phyloP scores from a whole-genome alignment of 306 rosid genomes.

The Fagus sylvatica region DNA sequence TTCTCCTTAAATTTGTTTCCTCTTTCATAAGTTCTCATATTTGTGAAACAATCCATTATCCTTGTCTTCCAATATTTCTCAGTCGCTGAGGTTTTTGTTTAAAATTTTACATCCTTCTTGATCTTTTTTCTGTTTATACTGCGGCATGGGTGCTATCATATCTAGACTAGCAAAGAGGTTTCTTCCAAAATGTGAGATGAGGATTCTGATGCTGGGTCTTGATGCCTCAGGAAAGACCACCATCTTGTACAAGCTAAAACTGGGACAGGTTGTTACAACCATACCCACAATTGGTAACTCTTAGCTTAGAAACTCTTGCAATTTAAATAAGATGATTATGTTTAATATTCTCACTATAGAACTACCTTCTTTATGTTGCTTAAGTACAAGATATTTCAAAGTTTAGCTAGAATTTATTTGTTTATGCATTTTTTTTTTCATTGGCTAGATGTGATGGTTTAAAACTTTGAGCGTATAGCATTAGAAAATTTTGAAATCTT shows the following conservation, averaged over 20 bases:
- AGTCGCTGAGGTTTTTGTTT: neutral
- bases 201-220: constrained; percentile 55
- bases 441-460: neutral
- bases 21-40: neutral
- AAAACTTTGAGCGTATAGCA: neutral
- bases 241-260: constrained; percentile 46
- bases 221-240: constrained; percentile 62
- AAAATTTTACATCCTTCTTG: neutral
- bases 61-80: neutral
- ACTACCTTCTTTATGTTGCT: neutral
- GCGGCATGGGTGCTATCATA: constrained; percentile 41
- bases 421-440: neutral
- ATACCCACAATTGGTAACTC: constrained; percentile 45
- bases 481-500: neutral
- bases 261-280: constrained; percentile 36
- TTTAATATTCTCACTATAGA: neutral
- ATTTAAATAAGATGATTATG: neutral
- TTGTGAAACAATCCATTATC: neutral
- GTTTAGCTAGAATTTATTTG: neutral
- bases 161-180: constrained; percentile 36
- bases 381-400: neutral
- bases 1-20: neutral
- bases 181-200: constrained; percentile 36
- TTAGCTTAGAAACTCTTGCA: neutral
- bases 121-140: neutral